Conservation (phyloP, 202 grass and related monocot genomes). For the Setaria italica region DNA sequence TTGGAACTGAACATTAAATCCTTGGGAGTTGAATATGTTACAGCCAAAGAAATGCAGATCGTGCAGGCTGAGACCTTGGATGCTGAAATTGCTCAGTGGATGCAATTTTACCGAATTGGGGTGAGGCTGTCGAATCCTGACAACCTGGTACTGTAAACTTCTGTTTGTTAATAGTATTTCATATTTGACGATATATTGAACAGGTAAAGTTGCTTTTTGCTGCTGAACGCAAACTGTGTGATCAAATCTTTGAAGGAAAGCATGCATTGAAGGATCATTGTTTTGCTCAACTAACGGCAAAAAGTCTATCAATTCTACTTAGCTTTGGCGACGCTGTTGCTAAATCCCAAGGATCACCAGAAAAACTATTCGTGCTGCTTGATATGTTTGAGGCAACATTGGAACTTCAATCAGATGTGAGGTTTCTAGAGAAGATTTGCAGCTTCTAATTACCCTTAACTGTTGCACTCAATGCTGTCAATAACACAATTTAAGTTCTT, state of each 20-base stretch:
- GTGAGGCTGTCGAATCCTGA: constrained; percentile 49
- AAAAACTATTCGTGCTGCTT: constrained; percentile 63
- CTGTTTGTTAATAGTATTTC: constrained; percentile 20
- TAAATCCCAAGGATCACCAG: constrained; percentile 59
- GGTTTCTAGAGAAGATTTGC: constrained; percentile 31
- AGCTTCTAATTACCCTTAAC: neutral
- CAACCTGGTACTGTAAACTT: constrained; percentile 31
- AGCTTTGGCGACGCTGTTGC: constrained; percentile 67
- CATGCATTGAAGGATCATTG: constrained; percentile 53
- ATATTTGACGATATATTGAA: constrained; percentile 31
- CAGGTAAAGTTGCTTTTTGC: constrained; percentile 78
- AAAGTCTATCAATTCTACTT: constrained; percentile 60
- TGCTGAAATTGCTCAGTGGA: constrained; percentile 57
- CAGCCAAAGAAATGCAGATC: constrained; percentile 59
- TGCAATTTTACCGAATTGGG: constrained; percentile 51
- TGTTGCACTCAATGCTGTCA: neutral
- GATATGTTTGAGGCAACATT: constrained; percentile 67
- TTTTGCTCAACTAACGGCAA: constrained; percentile 66
- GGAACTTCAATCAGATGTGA: constrained; percentile 71
- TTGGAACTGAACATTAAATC: constrained; percentile 58
- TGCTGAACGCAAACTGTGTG: constrained; percentile 61
- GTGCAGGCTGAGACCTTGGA: constrained; percentile 48
- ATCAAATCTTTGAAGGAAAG: constrained; percentile 62
- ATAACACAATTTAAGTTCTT: neutral
- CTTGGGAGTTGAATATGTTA: constrained; percentile 61